A percentile compares a stretch with the other conserved stretches of the same genome.
These are phyloP conservation scores for Lactarius quietus DNA, from an alignment of 768 basidiomycete genomes.

Conservation along the genomic window DNA sequence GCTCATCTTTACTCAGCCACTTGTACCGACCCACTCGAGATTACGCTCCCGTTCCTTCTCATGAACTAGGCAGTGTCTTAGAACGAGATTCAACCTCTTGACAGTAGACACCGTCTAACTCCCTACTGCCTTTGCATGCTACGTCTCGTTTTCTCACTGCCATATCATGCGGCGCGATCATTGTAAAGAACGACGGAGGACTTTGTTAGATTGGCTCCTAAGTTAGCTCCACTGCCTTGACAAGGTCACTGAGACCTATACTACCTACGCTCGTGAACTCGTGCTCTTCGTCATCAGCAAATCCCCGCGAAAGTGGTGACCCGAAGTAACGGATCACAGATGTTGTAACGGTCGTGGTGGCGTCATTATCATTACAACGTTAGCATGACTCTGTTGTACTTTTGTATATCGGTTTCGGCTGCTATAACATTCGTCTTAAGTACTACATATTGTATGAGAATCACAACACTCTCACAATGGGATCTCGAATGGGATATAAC, in stretches of 20 bases:
- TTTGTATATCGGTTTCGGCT: no score
- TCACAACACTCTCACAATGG: no score
- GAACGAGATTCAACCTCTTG: neutral
- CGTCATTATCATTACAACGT: no score
- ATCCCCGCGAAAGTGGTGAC: no score
- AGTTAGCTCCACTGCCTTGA: neutral
- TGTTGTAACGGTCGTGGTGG: no score
- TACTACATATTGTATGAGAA: no score
- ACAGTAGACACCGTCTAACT: neutral
- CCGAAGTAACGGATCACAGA: no score
- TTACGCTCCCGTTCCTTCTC: neutral
- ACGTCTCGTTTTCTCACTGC: neutral
- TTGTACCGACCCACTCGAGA: slow-evolving; percentile 6
- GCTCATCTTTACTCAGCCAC: slow-evolving; percentile 11
- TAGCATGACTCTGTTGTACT: no score
- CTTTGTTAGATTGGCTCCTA: neutral
- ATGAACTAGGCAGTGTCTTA: neutral
- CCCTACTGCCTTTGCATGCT: no score
- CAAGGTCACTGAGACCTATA: neutral
- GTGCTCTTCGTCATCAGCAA: no score
- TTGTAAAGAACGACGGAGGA: neutral
- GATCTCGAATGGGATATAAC: no score
- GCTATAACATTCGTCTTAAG: no score
- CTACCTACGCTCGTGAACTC: neutral
- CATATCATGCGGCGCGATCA: neutral